A percentile compares a stretch with the other conserved stretches of the same genome.
Conservation (phyloP, 148 eudicot genomes). For the Cornus florida region DNA sequence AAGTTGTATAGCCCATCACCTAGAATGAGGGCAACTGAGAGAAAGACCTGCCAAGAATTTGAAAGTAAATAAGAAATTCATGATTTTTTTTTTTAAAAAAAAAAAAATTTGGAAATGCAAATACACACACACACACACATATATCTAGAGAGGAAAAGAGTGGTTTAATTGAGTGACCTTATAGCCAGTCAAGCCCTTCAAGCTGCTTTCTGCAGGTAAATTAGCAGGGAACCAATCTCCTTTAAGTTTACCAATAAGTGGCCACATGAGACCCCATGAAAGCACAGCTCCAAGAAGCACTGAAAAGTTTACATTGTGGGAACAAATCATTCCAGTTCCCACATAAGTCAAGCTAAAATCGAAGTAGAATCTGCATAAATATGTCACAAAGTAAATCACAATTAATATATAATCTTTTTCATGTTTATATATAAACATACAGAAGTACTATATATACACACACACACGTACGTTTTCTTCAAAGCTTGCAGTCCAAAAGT, state of each 20-base stretch:
- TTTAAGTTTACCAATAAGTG: slow-evolving; percentile 44
- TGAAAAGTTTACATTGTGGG: slow-evolving; percentile 70
- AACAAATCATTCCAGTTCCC: slow-evolving; percentile 81
- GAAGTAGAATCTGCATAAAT: slow-evolving; percentile 58
- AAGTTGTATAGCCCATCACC: slow-evolving; percentile 81
- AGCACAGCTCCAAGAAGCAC: slow-evolving; percentile 66
- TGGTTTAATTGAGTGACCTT: slow-evolving; percentile 32
- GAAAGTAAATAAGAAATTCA: not conserved
- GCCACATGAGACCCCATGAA: slow-evolving; percentile 92
- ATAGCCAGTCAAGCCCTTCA: slow-evolving; percentile 73
- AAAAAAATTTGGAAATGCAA: too few species aligned
- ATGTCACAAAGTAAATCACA: not conserved
- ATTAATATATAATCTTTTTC: too few species aligned
- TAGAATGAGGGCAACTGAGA: slow-evolving; percentile 69
- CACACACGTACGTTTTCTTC: slow-evolving; percentile 32
- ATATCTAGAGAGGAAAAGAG: not conserved
- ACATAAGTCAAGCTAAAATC: slow-evolving; percentile 78
- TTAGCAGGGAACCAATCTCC: slow-evolving; percentile 65
- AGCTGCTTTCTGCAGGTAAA: slow-evolving; percentile 49
- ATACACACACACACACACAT: too few species aligned
- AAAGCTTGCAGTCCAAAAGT: slow-evolving; percentile 74
- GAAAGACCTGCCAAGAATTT: slow-evolving; percentile 54
- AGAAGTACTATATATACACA: too few species aligned
- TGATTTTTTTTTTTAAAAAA: too few species aligned
- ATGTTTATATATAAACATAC: too few species aligned